Base-by-base conservation (phyloP, 805 yeast species). In the Lipomyces sp. region DNA sequence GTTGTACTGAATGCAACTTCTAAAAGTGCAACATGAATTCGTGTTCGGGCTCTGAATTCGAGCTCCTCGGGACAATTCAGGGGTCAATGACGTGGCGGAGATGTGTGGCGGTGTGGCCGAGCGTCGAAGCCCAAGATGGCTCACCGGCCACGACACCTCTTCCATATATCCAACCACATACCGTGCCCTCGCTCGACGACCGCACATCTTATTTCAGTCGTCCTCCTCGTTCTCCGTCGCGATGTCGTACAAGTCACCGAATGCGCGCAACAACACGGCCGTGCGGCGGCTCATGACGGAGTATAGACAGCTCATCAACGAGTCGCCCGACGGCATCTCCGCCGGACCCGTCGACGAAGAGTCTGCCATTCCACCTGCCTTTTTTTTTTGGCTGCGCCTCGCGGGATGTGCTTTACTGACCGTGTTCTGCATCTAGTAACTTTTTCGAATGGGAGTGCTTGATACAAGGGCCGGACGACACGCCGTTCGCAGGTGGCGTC, bases 291-390 rank as follows among this genome's bases (percentile, higher is more conserved):
- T 93, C 28, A 75, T 89, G 63, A 88, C 88, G 59, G 98, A 93
- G 67, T 84, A 84, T 65, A 91, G 87, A 66, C 96, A 88, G 68
- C 78, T 93, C 23, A 72, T 83, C 16, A 79, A 78, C 58, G 95
- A 90, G 56, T 84, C 95, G 0, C 96, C 97, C 0, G 97, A 95
- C 28, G 98, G 98, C 1, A 86, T 91, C 32, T 80, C 89, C 4
- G 98, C 98, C 0, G 95, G 95, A 1, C 98, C 98, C 0, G 73
- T 81, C 3, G 70, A 78, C 21, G 95, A 86, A 61, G 82, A 81
- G 70, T 67, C 52, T 44, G 69, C 58, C 11, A 13, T 13, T 7
- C 11, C 7, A 18, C 6, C 8, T 19, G 18, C 11, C 32, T 32
- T 10, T 5, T 11, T 13, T n/a, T 2, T n/a, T n/a, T 26, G 10